phyloP scores from a whole-genome alignment of 306 rosid species.

The Sophora flavescens region DNA sequence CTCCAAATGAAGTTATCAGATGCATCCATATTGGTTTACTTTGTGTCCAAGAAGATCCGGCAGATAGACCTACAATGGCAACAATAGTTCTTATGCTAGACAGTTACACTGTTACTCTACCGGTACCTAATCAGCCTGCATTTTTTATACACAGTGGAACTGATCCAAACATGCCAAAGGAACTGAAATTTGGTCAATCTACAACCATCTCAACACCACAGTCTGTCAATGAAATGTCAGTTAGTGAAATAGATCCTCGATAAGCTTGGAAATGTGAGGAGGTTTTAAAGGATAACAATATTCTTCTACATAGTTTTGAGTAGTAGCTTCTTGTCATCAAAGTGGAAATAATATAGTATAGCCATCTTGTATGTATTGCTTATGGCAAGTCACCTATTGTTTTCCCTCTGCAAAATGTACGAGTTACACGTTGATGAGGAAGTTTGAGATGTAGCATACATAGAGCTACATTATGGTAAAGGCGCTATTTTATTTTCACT shows the following conservation, averaged over 20 bases:
- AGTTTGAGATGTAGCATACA: background rate
- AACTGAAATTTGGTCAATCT: slow-evolving; percentile 25
- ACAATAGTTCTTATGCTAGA: slow-evolving; percentile 48
- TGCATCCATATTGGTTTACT: slow-evolving; percentile 57
- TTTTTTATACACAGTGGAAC: slow-evolving; percentile 36
- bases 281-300: background rate
- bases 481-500: background rate
- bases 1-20: slow-evolving; percentile 47
- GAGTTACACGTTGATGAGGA: background rate
- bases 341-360: slow-evolving; percentile 3
- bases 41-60: slow-evolving; percentile 57
- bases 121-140: slow-evolving; percentile 45
- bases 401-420: background rate
- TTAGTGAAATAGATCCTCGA: slow-evolving; percentile 41
- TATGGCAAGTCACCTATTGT: background rate
- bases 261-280: slow-evolving; percentile 7
- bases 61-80: slow-evolving; percentile 52
- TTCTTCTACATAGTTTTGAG: background rate
- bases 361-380: background rate
- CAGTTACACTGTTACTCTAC: slow-evolving; percentile 33
- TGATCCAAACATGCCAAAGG: slow-evolving; percentile 25
- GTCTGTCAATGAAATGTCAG: slow-evolving; percentile 27
- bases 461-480: background rate
- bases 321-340: slow-evolving; percentile 23
- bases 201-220: slow-evolving; percentile 11